Conservation (phyloP, 768 basidiomycete species). For the Sporobolomyces roseus region DNA sequence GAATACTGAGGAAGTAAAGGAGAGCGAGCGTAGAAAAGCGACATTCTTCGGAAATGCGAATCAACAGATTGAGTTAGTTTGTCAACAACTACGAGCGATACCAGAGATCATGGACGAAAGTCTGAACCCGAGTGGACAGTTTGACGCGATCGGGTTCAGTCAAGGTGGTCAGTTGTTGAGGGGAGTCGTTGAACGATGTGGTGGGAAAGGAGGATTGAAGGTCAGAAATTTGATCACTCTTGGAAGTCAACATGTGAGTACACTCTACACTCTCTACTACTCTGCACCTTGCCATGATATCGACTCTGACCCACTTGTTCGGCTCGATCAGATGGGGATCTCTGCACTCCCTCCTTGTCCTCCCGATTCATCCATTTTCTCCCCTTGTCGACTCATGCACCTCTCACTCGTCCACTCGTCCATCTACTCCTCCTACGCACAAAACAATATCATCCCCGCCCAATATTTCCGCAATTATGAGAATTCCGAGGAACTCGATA, state of each 20-base stretch:
- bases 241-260: conserved; percentile 43
- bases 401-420: conserved; percentile 37
- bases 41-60: conserved; percentile 50
- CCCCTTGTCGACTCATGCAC: conserved; percentile 39
- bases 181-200: conserved; percentile 50
- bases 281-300: too few relatives aligned
- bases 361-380: conserved; percentile 38
- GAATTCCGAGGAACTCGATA: conserved; percentile 48
- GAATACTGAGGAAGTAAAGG: too few relatives aligned
- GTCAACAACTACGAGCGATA: conserved; percentile 46
- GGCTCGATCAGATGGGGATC: conserved; percentile 47
- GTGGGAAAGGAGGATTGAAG: conserved; percentile 35
- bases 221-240: conserved; percentile 51
- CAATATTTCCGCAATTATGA: conserved; percentile 52
- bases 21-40: conserved; percentile 37
- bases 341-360: conserved; percentile 50
- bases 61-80: conserved; percentile 45
- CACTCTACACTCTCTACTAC: too few relatives aligned
- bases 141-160: conserved; percentile 52
- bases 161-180: conserved; percentile 52
- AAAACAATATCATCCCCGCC: conserved; percentile 46
- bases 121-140: conserved; percentile 43
- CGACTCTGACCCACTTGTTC: not conserved
- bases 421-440: conserved; percentile 41
- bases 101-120: conserved; percentile 46